Base-by-base conservation (phyloP, 1,284 basidiomycete genomes). In the Cerioporus squamosus region DNA sequence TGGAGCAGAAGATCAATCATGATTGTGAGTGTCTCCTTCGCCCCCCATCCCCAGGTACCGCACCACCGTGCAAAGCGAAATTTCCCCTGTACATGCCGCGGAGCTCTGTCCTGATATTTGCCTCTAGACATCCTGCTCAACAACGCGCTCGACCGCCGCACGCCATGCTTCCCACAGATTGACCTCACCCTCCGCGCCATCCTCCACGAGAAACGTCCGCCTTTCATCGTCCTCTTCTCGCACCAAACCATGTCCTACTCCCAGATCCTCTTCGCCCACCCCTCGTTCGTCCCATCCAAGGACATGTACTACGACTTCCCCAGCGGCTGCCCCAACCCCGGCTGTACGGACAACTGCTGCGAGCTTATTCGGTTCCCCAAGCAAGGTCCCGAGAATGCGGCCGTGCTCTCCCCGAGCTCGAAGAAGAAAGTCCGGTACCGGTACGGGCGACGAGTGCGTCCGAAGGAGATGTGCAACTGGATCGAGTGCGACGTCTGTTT, bases 331-430 rank as follows among this genome's bases (percentile, higher is more conserved):
- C 87, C 86, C 26, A 90, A 89, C 60, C 87, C 86, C 2, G 86
- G 84, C 64, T 90, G 88, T 70, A 87, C 82, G 33, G 88, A 90
- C 62, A 87, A 90, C 68, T 69, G 66, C 64, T 90, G 88, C 69
- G 88, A 90, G 73, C 88, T 90, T 81, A 85, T 90, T 64, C 83
- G 88, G 47, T 90, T 90, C 65, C 88, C 88, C 5, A 77, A 87
- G 55, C 76, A 79, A 54, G 88, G 88, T 1, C 66, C 81, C 18
- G 83, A 85, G 55, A 78, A 75, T 5, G 88, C 88, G 5, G 79
- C 79, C 2, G 76, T 90, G 42, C 77, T 90, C 24, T 78, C 84
- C 36, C 47, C 46, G 8, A 36, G 52, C 43, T 77, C 88, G 64
- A 86, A 83, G 68, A 79, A 81, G 15, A 66, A 67, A 39, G 63